Conservation (phyloP, 2,329 filamentous ascomycete species). For the Aphanoascus verrucosus region DNA sequence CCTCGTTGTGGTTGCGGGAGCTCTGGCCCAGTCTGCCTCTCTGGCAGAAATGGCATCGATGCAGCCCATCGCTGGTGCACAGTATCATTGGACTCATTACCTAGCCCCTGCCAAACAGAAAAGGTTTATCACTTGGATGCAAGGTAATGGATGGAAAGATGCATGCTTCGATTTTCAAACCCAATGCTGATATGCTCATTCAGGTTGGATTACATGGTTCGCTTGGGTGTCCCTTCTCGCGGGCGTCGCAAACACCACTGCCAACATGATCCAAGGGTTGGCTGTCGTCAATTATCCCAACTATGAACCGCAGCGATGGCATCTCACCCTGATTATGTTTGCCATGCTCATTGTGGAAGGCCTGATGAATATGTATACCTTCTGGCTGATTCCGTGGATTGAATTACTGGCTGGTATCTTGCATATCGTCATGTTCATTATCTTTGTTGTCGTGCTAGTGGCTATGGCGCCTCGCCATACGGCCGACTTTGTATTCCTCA, state of each 20-base stretch:
- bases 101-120: slow-evolving; percentile 24
- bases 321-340: slow-evolving; percentile 31
- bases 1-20: slow-evolving; percentile 23
- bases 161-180: not conserved
- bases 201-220: slow-evolving; percentile 36
- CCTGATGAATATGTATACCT: slow-evolving; percentile 26
- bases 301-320: slow-evolving; percentile 30
- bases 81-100: slow-evolving; percentile 35
- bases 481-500: slow-evolving; percentile 26
- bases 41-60: slow-evolving; percentile 35
- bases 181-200: slow-evolving; percentile 17
- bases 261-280: slow-evolving; percentile 28
- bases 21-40: slow-evolving; percentile 26
- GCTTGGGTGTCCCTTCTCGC: slow-evolving; percentile 31
- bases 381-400: slow-evolving; percentile 33
- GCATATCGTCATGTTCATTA: slow-evolving; percentile 28
- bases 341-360: slow-evolving; percentile 26
- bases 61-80: slow-evolving; percentile 33
- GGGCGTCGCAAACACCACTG: slow-evolving; percentile 27
- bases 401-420: slow-evolving; percentile 30
- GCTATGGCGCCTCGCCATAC: slow-evolving; percentile 26
- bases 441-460: slow-evolving; percentile 29
- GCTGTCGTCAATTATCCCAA: slow-evolving; percentile 24
- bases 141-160: slow-evolving; percentile 15
- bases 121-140: slow-evolving; percentile 28